Evolutionary conservation across 1,139 yeast genomes (phyloP).

Genomic region (Lodderomyces parapsilosis): DNA sequence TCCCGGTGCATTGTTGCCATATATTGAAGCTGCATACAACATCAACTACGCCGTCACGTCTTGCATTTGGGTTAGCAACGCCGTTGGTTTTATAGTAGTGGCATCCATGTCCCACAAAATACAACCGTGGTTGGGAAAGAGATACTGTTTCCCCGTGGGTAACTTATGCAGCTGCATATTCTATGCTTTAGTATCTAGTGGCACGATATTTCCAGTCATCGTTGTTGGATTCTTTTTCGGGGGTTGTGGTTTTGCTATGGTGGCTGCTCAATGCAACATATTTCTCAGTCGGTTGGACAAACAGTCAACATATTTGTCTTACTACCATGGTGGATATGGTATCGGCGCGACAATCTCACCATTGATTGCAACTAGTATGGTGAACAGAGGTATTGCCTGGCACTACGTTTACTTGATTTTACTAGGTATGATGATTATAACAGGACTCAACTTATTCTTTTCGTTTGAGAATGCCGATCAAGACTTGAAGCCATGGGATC

Average conservation of each 20-base stretch:
- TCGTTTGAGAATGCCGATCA: conserved; percentile 45
- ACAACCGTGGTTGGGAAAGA: conserved; percentile 38
- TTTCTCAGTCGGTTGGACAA: conserved; percentile 51
- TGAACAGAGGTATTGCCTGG: conserved; percentile 51
- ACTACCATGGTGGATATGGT: conserved; percentile 61
- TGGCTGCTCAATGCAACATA: conserved; percentile 57
- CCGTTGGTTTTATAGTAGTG: conserved; percentile 42
- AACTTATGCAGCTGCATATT: conserved; percentile 33
- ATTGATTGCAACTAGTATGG: conserved; percentile 53
- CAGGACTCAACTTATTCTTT: conserved; percentile 24
- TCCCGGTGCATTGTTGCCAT: conserved; percentile 48
- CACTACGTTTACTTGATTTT: conserved; percentile 51
- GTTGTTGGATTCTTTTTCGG: conserved; percentile 57
- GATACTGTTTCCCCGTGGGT: conserved; percentile 37
- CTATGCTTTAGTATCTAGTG: conserved; percentile 41
- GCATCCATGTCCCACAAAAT: conserved; percentile 41
- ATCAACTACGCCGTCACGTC: conserved; percentile 42
- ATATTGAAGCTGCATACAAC: conserved; percentile 35
- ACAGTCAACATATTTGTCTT: conserved; percentile 50
- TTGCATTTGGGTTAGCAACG: conserved; percentile 46
- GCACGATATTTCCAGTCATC: conserved; percentile 36
- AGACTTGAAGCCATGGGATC: conserved; percentile 40
- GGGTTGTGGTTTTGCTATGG: conserved; percentile 59
- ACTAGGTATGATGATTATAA: conserved; percentile 34
- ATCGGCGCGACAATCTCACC: conserved; percentile 65